These are phyloP conservation scores for Macrotyloma uniflorum DNA, from an alignment of 306 rosid genomes.

Conservation along the genomic window DNA sequence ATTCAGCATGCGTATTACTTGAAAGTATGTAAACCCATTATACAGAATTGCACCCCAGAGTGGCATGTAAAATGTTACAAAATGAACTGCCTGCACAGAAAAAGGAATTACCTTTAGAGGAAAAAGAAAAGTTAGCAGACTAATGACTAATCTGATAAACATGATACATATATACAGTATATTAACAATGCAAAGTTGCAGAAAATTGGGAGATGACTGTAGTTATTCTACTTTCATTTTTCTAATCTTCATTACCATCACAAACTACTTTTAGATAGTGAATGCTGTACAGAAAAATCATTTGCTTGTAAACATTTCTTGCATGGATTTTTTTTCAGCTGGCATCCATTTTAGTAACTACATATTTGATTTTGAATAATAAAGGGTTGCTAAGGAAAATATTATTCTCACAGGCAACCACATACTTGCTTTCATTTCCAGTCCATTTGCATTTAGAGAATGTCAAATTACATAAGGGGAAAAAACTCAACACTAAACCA, in stretches of 20 bases:
- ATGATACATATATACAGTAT: constrained; percentile 23
- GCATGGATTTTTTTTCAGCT: neutral
- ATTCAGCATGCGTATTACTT: constrained; percentile 97
- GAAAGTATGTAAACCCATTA: constrained; percentile 88
- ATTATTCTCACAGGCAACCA: constrained; percentile 7
- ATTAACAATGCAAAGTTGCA: constrained; percentile 15
- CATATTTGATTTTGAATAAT: constrained; percentile 21
- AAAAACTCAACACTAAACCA: neutral
- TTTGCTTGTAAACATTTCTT: neutral
- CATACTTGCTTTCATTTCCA: constrained; percentile 23
- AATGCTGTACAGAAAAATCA: neutral
- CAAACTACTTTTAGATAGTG: constrained; percentile 23
- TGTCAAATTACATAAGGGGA: neutral
- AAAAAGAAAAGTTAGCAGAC: constrained; percentile 27
- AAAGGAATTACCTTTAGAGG: constrained; percentile 6
- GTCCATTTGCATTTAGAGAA: constrained; percentile 9
- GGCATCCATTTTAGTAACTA: constrained; percentile 24
- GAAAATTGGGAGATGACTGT: constrained; percentile 14
- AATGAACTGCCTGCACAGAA: constrained; percentile 82
- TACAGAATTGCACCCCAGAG: constrained; percentile 99
- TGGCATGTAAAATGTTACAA: constrained; percentile 89
- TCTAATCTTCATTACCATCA: neutral
- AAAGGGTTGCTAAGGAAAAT: neutral
- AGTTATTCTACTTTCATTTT: constrained; percentile 17
- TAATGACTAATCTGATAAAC: constrained; percentile 8